Evolutionary conservation across 495 filamentous ascomycete species (phyloP).

Genomic region (Penicillium desertorum): DNA sequence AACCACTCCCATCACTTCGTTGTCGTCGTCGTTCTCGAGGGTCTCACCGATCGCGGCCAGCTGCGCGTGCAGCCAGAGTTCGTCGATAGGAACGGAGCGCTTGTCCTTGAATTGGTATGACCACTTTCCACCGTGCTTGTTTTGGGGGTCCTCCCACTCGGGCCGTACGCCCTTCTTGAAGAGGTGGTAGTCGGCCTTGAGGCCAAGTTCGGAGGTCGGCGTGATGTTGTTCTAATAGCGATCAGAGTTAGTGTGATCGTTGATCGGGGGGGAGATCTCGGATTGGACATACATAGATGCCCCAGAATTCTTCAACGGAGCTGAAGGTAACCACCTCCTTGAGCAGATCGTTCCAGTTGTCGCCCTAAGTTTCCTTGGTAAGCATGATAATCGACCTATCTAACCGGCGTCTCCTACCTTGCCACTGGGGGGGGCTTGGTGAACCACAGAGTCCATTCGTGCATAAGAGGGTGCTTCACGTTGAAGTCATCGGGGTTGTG

Average conservation of each 20-base stretch:
- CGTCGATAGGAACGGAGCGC: slow-evolving; percentile 84
- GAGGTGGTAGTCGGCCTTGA: slow-evolving; percentile 98
- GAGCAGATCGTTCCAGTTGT: slow-evolving; percentile 97
- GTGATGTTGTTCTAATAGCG: slow-evolving; percentile 92
- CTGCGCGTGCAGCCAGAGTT: slow-evolving; percentile 96
- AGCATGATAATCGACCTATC: slow-evolving; percentile 12
- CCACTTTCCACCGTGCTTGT: slow-evolving; percentile 99
- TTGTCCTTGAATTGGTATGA: slow-evolving; percentile 96
- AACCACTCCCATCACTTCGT: slow-evolving; percentile 98
- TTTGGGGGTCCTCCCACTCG: slow-evolving; percentile 97
- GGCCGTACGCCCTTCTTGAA: slow-evolving; percentile 97
- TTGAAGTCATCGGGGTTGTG: slow-evolving; percentile 98
- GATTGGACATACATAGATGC: slow-evolving; percentile 78
- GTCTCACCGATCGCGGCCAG: slow-evolving; percentile 96
- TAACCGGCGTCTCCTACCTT: slow-evolving; percentile 61
- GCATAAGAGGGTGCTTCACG: slow-evolving; percentile 94
- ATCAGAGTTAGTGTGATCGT: slow-evolving; percentile 3
- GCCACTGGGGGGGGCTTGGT: slow-evolving; percentile 93
- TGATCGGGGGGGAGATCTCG: not conserved
- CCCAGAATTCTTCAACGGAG: slow-evolving; percentile 99
- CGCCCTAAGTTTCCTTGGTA: slow-evolving; percentile 57
- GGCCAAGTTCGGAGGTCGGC: slow-evolving; percentile 86
- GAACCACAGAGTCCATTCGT: slow-evolving; percentile 98
- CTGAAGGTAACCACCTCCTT: slow-evolving; percentile 99
- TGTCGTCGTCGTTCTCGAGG: slow-evolving; percentile 84